Percentiles rank a stretch among this genome's conserved stretches.
Evolutionary conservation across 768 basidiomycete genomes (phyloP).

Genomic region (Suillus spraguei): DNA sequence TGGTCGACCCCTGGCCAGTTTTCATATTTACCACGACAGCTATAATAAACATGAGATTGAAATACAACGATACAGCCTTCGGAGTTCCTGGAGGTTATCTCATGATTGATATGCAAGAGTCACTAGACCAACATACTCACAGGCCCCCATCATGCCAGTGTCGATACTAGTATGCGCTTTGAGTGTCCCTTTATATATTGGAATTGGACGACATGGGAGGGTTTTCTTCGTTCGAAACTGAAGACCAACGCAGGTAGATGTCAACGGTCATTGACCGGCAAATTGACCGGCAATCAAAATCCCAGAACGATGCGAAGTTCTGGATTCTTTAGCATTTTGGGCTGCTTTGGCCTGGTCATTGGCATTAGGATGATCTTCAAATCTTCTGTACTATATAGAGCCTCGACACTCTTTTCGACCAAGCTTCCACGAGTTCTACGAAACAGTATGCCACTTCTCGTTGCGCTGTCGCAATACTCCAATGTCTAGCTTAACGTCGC

Average conservation of each 20-base stretch:
- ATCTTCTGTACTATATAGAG: background rate
- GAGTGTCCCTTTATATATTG: background rate
- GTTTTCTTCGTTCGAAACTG: background rate
- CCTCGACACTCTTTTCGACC: constrained; percentile 2
- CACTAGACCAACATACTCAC: background rate
- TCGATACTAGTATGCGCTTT: background rate
- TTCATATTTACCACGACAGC: background rate
- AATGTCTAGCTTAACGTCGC: background rate
- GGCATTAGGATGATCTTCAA: background rate
- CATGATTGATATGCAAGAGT: background rate
- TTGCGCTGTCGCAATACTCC: background rate
- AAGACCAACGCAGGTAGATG: background rate
- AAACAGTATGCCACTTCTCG: background rate
- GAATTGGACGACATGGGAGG: background rate
- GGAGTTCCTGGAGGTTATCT: background rate
- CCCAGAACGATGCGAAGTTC: background rate
- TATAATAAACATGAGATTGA: background rate
- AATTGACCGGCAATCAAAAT: constrained; percentile 7
- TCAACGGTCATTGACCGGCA: background rate
- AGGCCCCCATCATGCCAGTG: background rate
- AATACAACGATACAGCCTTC: background rate
- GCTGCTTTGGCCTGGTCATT: background rate
- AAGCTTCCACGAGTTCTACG: background rate
- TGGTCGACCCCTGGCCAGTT: background rate
- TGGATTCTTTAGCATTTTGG: background rate